Evolutionary conservation across 805 yeast species (phyloP).

Genomic region (Candida quercuum): DNA sequence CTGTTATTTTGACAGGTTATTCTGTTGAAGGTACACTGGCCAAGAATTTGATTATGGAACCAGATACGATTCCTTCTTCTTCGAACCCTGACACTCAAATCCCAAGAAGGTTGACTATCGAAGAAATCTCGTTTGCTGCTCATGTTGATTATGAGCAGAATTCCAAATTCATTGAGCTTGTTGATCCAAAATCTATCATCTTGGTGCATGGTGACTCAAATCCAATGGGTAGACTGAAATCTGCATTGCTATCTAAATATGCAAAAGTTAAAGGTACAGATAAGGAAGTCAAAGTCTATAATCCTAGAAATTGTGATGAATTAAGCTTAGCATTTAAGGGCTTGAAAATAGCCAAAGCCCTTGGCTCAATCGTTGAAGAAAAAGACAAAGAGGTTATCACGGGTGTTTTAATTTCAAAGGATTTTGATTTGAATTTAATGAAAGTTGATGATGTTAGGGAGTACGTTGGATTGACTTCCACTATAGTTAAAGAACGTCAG

Average conservation of each 20-base stretch:
- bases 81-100: constrained; percentile 76
- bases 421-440: constrained; percentile 79
- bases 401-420: constrained; percentile 88
- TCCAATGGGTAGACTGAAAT: constrained; percentile 97
- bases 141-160: constrained; percentile 97
- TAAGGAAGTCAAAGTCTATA: constrained; percentile 83
- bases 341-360: constrained; percentile 72
- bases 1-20: constrained; percentile 89
- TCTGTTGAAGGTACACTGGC: constrained; percentile 99
- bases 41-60: constrained; percentile 80
- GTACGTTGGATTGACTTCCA: constrained; percentile 79
- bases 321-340: constrained; percentile 76
- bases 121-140: constrained; percentile 98
- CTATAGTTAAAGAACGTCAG: constrained; percentile 79
- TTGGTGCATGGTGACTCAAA: constrained; percentile 96
- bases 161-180: constrained; percentile 81
- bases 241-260: constrained; percentile 86
- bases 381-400: constrained; percentile 46
- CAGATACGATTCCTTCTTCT: constrained; percentile 80
- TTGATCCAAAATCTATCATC: constrained; percentile 79
- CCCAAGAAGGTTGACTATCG: constrained; percentile 82
- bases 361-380: constrained; percentile 52
- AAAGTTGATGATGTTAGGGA: constrained; percentile 86
- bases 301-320: constrained; percentile 87
- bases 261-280: constrained; percentile 77